Base-by-base conservation (phyloP, 805 yeast genomes). In the Blastobotrys chiropterorum region DNA sequence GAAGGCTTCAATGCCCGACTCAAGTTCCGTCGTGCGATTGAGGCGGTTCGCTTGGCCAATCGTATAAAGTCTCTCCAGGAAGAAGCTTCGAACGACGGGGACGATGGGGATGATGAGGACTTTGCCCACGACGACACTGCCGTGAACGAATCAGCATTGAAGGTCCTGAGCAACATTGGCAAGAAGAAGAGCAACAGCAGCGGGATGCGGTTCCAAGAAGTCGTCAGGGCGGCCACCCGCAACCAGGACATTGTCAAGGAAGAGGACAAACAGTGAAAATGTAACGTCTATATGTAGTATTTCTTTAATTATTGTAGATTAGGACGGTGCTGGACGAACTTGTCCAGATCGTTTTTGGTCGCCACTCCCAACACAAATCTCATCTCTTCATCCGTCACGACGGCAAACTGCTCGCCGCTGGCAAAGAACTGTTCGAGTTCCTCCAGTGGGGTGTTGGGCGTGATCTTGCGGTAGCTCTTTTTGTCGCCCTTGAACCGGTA, bases 21-120 rank as follows among this genome's bases (percentile, higher is more conserved):
- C 62, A 90, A 86, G 68, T 83, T 94, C 72, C 81, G 83, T 62
- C 86, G 85, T 60, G 97, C 94, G 39, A 84, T 88, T 60, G 94
- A 89, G 66, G 74, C 88, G 63, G 90, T 92, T 49, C 82, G 81
- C 60, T 79, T 92, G 69, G 81, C 85, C 62, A 90, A 90, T 68
- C 79, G 86, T 66, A 82, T 92, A 66, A 74, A 79, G 62, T 82
- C 83, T 59, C 77, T 92, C 64, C 81, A 75, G 52, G 61, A 81
- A 59, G 86, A 68, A 38, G 70, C 61, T 55, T 62, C 59, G 17
- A 65, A 79, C 62, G 76, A 74, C 47, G 81, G 76, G 34, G 80
- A 75, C 31, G 86, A 80, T 59, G 82, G 73, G 54, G 81, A 75
- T 31, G 80, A 75, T 30, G 86, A 79, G 60, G 82, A 73, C 34